Evolutionary conservation across 257 asterid genomes (phyloP).

Genomic region (Solanum virginianum): DNA sequence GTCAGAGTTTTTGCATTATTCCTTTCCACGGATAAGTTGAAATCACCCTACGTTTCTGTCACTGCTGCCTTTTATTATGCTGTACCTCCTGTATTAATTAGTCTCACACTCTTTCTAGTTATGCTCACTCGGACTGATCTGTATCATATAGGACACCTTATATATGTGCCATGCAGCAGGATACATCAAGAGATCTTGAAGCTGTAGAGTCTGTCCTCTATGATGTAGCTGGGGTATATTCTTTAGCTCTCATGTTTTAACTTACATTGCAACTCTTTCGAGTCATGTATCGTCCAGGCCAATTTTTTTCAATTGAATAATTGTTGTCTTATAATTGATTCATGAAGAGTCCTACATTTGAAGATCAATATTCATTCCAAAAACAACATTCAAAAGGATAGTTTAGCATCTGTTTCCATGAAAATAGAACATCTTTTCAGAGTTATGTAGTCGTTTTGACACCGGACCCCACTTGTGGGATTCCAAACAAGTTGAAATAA

Average conservation of each 20-base stretch:
- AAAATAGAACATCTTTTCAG: neutral
- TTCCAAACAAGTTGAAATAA: neutral
- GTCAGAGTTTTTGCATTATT: neutral
- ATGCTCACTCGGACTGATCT: neutral
- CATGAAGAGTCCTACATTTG: neutral
- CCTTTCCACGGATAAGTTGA: neutral
- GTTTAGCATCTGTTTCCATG: neutral
- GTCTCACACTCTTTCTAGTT: neutral
- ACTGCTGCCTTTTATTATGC: neutral
- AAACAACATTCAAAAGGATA: neutral
- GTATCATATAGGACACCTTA: slow-evolving; percentile 54
- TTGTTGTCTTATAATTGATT: neutral
- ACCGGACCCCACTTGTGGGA: too few species aligned
- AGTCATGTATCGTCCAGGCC: neutral
- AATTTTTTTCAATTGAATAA: neutral
- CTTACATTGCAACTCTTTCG: neutral
- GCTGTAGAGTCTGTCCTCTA: slow-evolving; percentile 47
- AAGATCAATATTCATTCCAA: neutral
- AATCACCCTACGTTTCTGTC: neutral
- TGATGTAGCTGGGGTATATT: slow-evolving; percentile 47
- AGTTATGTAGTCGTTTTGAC: neutral
- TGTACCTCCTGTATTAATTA: neutral
- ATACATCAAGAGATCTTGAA: slow-evolving; percentile 51
- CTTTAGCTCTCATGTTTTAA: neutral
- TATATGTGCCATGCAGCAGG: slow-evolving; percentile 66